A percentile compares a stretch with the other conserved stretches of the same genome.
phyloP scores from a whole-genome alignment of 2,329 filamentous ascomycete genomes.

The Apiospora phragmitis region DNA sequence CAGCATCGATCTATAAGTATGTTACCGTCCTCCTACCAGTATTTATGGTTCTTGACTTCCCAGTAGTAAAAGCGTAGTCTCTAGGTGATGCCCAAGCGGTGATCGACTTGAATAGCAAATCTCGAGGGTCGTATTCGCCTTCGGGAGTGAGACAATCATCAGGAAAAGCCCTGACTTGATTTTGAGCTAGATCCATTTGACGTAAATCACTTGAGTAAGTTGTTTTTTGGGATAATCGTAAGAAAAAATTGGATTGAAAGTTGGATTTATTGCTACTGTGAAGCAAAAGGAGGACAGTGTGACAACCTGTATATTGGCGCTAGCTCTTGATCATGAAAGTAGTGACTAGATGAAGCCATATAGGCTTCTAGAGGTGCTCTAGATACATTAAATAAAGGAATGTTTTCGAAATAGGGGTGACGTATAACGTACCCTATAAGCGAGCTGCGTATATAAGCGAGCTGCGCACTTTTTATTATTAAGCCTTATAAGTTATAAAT shows the following conservation, averaged over 20 bases:
- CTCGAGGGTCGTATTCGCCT: neutral
- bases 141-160: neutral
- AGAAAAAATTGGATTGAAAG: no score
- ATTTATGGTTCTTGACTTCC: conserved; percentile 14
- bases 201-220: no score
- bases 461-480: no score
- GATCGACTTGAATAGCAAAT: neutral
- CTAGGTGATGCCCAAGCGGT: neutral
- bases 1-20: conserved; percentile 8
- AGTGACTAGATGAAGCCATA: neutral
- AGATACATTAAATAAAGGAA: neutral
- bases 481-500: no score
- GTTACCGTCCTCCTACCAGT: conserved; percentile 3
- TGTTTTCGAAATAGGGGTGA: neutral
- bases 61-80: conserved; percentile 16
- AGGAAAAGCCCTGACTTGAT: no score
- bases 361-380: neutral
- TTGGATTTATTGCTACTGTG: neutral
- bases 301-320: neutral
- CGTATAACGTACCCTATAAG: no score
- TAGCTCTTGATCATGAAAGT: neutral
- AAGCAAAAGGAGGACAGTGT: neutral
- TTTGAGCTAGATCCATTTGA: no score
- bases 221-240: no score
- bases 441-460: no score